Conservation (phyloP, 495 filamentous ascomycete genomes). For the Penicillium lividum region DNA sequence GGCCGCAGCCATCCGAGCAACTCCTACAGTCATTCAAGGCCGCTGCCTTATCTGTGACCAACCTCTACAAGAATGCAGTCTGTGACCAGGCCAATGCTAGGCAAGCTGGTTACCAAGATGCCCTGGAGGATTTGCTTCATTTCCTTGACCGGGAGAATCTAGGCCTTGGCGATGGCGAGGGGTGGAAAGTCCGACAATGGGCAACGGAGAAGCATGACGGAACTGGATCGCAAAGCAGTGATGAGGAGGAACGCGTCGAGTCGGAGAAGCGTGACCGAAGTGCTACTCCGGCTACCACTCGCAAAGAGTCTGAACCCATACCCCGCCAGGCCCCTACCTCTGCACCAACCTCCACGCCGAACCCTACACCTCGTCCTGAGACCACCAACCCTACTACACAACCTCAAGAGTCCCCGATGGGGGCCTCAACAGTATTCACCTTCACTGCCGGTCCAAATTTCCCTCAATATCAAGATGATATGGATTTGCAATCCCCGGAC, state of each 20-base stretch:
- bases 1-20: conserved; percentile 69
- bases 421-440: conserved; percentile 57
- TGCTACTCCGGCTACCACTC: conserved; percentile 62
- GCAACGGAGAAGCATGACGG: conserved; percentile 75
- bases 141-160: conserved; percentile 83
- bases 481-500: conserved; percentile 60
- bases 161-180: conserved; percentile 76
- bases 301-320: conserved; percentile 46
- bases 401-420: conserved; percentile 29
- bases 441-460: conserved; percentile 65
- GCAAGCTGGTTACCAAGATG: conserved; percentile 86
- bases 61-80: conserved; percentile 89
- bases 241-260: conserved; percentile 66
- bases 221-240: conserved; percentile 59
- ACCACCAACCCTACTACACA: conserved; percentile 24
- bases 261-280: conserved; percentile 53
- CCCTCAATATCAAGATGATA: conserved; percentile 60
- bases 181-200: conserved; percentile 80
- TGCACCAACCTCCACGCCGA: conserved; percentile 37
- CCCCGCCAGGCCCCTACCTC: conserved; percentile 38
- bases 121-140: conserved; percentile 80
- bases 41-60: conserved; percentile 92
- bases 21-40: conserved; percentile 87
- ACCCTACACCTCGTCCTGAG: conserved; percentile 32
- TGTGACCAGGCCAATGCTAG: conserved; percentile 72